Evolutionary conservation across 306 rosid genomes (phyloP).

Genomic region (Alnus rubra): DNA sequence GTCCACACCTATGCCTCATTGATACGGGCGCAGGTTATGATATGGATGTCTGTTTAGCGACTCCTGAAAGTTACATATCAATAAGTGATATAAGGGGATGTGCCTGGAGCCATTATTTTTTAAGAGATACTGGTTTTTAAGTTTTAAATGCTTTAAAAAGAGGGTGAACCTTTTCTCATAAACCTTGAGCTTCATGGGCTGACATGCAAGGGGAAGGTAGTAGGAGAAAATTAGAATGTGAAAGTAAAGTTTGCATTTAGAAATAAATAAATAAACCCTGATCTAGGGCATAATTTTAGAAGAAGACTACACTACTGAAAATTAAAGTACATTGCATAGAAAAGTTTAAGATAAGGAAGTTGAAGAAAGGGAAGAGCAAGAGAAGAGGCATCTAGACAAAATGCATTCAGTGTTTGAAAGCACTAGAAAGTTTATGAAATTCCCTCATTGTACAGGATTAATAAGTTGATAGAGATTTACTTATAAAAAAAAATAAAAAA

Average conservation of each 20-base stretch:
- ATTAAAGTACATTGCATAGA: neutral
- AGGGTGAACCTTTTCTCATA: neutral
- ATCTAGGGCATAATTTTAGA: neutral
- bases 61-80: neutral
- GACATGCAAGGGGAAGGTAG: neutral
- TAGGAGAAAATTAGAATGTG: neutral
- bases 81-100: neutral
- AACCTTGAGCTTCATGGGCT: neutral
- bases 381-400: neutral
- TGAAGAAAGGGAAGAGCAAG: neutral
- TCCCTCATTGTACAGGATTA: neutral
- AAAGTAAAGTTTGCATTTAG: neutral
- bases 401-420: neutral
- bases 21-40: neutral
- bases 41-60: neutral
- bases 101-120: neutral
- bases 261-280: neutral
- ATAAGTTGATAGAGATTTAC: too few relatives aligned
- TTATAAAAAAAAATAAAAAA: too few relatives aligned
- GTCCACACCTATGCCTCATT: neutral
- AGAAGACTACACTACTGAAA: neutral
- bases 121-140: neutral
- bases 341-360: neutral
- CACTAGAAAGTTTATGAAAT: neutral
- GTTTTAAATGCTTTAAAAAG: neutral